Evolutionary conservation across 2,329 filamentous ascomycete species (phyloP).

Genomic region (Alternaria sp.): DNA sequence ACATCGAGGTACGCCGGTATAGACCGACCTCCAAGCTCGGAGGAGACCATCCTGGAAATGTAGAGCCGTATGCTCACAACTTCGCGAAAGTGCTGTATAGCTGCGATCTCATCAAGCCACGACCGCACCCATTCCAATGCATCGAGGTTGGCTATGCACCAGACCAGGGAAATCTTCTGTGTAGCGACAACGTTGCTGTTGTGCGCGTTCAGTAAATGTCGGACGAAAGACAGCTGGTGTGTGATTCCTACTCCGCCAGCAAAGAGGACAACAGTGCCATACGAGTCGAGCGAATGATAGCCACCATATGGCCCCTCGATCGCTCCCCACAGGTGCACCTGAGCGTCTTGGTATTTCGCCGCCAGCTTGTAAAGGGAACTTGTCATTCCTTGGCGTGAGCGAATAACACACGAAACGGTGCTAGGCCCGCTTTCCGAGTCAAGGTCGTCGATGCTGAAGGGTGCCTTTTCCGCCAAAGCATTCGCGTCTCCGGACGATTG

Average conservation of each 20-base stretch:
- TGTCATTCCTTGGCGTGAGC: constrained; percentile 85
- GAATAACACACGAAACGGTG: constrained; percentile 74
- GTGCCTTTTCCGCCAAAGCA: constrained; percentile 13
- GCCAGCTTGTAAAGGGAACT: constrained; percentile 77
- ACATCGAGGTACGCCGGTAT: constrained; percentile 71
- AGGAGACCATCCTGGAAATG: constrained; percentile 81
- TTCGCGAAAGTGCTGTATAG: constrained; percentile 78
- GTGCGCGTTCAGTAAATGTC: constrained; percentile 64
- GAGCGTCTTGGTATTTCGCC: constrained; percentile 55
- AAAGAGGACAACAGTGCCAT: constrained; percentile 87
- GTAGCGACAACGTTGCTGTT: constrained; percentile 76
- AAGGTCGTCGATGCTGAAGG: constrained; percentile 50
- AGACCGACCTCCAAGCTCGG: constrained; percentile 71
- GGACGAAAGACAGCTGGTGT: constrained; percentile 86
- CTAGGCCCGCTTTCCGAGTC: constrained; percentile 55
- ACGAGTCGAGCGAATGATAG: constrained; percentile 79
- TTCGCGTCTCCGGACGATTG: constrained; percentile 59
- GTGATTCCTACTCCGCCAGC: constrained; percentile 93
- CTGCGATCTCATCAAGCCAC: constrained; percentile 83
- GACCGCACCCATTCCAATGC: constrained; percentile 88
- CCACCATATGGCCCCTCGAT: constrained; percentile 88
- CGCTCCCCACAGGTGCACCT: constrained; percentile 71
- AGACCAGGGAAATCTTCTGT: constrained; percentile 79
- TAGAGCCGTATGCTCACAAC: constrained; percentile 87
- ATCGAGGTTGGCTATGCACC: constrained; percentile 86